Evolutionary conservation across 257 asterid species (phyloP), one percentile per base, ranked within the genome.

Genomic region (Rehmannia glutinosa): DNA sequence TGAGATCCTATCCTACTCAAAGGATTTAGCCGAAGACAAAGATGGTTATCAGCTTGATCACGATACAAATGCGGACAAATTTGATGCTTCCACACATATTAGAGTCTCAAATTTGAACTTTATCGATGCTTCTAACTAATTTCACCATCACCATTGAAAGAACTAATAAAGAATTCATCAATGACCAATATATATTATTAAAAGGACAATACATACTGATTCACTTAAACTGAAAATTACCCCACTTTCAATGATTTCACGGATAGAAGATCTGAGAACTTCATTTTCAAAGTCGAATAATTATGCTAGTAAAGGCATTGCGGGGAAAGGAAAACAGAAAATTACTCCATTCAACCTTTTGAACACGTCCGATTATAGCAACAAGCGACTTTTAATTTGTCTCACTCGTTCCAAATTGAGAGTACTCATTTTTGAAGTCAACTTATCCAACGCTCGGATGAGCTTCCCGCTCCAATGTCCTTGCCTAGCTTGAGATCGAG

Each of bases 331-430:
- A 52, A 20, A 53, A 73, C 27, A 60, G 16, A 49, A 53, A 73
- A 36, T 64, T 42, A 52, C 38, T 51, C 47, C 60, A 60, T 47
- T 16, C 55, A 68, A 92, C 98, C 98, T 93, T 93, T 69, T 93
- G 98, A 65, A 93, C 97, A 36, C 98, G 98, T 28, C 97, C 97
- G 15, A 96, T 87, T 71, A 93, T 90, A 63, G 98, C 96, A 77
- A 93, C 97, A 77, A 93, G 74, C 97, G 94, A 53, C 98, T 90
- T 67, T 93, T 93, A 63, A 93, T 93, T 68, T 93, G 98, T 59
- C 97, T 85, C 69, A 93, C 98, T 2, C 97, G 92, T 66, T 93
- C 97, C 85, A 93, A 80, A 82, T 93, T 93, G 77, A 90, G 96
- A n/a, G 96, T 88, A 82, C 96, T 90, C 42, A 93, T 93, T 78